Evolutionary conservation across 352 stramenopile species (phyloP), one percentile per base, ranked within the genome.

Genomic region (Globisporangium cystogenes): DNA sequence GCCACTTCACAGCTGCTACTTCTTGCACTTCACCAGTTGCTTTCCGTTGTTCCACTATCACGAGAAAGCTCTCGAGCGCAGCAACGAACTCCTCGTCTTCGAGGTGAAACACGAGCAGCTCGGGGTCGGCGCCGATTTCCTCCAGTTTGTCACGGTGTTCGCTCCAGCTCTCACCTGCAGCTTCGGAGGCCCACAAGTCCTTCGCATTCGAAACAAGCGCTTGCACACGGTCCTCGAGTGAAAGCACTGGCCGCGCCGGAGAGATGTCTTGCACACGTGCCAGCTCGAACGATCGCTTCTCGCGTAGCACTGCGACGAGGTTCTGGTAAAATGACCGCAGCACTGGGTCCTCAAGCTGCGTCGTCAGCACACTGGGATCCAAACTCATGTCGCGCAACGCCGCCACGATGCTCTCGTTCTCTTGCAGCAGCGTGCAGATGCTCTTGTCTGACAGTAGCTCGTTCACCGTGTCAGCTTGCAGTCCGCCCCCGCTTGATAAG

Each of bases 351-450:
- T 48, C 48, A 18, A 89, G 60, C 48, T 89, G 78, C 47, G 40
- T 48, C n/a, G 59, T 40, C 3, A 89, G 64, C 18, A 80, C 62
- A 11, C 68, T 50, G 8, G 78, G 76, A 21, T 82, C 73, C 57
- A 89, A 57, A 53, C 78, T 86, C 72, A 89, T 85, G 40, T 89
- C 78, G 23, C 78, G 67, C 35, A 89, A 51, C 20, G 78, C 78
- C 16, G 63, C 36, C 1, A 87, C 66, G 29, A 89, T 68, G 20
- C 67, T 64, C 26, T 74, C 68, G 29, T 82, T 68, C 21, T 64
- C 57, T 39, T 73, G 59, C 8, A 84, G 40, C 27, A 74, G 31
- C 11, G 48, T 31, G 4, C 76, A 74, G 48, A 89, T 76, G 7
- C 55, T 57, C 18, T 58, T 51, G 27, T 89, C 65, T 11, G 67